Evolutionary conservation across 1,284 basidiomycete genomes (phyloP).

Genomic region (Apiotrichum brassicae): DNA sequence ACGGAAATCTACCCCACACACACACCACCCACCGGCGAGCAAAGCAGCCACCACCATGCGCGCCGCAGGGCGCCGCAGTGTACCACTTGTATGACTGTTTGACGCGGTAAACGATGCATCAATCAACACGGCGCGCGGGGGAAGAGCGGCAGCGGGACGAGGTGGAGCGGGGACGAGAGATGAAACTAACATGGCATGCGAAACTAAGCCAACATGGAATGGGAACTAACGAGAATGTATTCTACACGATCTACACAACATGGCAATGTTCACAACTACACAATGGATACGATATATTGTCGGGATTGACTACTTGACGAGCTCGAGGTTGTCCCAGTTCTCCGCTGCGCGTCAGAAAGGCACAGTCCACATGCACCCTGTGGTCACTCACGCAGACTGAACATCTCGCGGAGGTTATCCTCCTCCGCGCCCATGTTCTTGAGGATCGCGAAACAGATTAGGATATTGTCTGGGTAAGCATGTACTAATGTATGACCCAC

Average conservation of each 20-base stretch:
- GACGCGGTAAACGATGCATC: constrained; percentile 12
- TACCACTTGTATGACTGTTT: constrained; percentile 14
- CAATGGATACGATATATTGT: too few relatives aligned
- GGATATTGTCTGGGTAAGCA: constrained; percentile 31
- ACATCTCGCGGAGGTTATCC: constrained; percentile 18
- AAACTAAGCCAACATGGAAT: too few relatives aligned
- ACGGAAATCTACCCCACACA: background rate
- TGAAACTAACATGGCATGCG: background rate
- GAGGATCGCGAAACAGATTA: constrained; percentile 22
- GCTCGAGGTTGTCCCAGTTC: constrained; percentile 22
- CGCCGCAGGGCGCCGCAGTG: constrained; percentile 1
- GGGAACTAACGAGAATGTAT: too few relatives aligned
- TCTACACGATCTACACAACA: too few relatives aligned
- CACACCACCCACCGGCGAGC: background rate
- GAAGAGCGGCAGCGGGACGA: too few relatives aligned
- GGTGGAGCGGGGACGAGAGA: too few relatives aligned
- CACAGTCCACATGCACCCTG: background rate
- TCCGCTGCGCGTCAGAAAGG: constrained; percentile 10
- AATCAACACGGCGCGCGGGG: background rate
- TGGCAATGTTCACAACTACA: too few relatives aligned
- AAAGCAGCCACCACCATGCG: background rate
- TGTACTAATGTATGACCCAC: constrained; percentile 50
- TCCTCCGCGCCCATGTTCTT: constrained; percentile 15
- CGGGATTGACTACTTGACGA: background rate
- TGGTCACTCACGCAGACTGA: constrained; percentile 33